phyloP scores from a whole-genome alignment of 139 green algal genomes.

The Yamagishiella unicocca region DNA sequence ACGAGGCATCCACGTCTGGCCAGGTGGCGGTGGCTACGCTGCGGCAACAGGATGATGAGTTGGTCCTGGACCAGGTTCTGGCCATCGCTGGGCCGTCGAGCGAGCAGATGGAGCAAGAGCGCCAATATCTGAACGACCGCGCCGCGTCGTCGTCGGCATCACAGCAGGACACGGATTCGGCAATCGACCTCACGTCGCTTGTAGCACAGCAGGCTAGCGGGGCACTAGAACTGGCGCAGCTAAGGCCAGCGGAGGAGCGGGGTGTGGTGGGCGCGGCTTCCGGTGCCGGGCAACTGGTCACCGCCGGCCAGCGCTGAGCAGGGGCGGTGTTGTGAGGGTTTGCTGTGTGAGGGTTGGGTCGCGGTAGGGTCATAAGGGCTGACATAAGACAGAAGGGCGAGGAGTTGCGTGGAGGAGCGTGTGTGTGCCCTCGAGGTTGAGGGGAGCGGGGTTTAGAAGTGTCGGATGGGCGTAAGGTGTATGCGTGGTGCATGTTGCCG shows the following conservation, averaged over 20 bases:
- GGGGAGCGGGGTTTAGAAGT: too few relatives aligned
- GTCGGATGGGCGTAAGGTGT: too few relatives aligned
- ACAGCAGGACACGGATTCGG: neutral
- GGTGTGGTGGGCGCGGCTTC: neutral
- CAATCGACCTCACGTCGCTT: conserved; percentile 7
- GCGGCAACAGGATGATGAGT: conserved; percentile 49
- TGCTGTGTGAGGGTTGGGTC: neutral
- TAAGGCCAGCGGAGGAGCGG: neutral
- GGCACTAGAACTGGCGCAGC: neutral
- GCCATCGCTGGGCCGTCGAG: neutral
- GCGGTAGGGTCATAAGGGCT: too few relatives aligned
- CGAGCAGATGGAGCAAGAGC: neutral
- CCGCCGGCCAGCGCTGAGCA: conserved; percentile 13
- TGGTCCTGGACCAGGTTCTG: conserved; percentile 50
- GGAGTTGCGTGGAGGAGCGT: too few relatives aligned
- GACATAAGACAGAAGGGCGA: too few relatives aligned
- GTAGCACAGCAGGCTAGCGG: neutral
- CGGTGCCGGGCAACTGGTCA: neutral
- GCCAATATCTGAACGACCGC: neutral
- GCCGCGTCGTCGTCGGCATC: neutral
- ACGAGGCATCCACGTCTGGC: neutral
- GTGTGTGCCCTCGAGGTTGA: too few relatives aligned
- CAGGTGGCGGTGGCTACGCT: neutral
- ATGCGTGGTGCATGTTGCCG: too few relatives aligned
- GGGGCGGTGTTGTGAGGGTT: neutral